phyloP scores from a whole-genome alignment of 371 early-diverging fungal genomes.

The Syncephalastrum monosporum region DNA sequence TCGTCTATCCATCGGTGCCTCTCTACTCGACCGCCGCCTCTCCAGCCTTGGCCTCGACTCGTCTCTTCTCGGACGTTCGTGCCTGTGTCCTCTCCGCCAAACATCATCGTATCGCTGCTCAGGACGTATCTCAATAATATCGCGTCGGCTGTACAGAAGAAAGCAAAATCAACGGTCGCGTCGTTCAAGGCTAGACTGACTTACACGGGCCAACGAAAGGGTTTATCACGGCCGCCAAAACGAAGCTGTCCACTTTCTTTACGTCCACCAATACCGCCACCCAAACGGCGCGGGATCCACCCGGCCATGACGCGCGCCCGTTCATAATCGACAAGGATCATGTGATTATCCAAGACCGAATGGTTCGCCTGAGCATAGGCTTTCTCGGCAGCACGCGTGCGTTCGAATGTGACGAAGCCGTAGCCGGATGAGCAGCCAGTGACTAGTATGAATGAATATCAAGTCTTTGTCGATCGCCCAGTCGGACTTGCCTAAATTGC shows the following conservation, averaged over 20 bases:
- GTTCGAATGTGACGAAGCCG: constrained; percentile 51
- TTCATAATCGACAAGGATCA: constrained; percentile 63
- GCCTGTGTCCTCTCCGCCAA: too few species aligned
- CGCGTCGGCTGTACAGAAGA: too few species aligned
- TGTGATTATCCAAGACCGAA: constrained; percentile 36
- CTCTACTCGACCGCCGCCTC: too few species aligned
- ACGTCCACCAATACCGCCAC: constrained; percentile 63
- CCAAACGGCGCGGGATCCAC: constrained; percentile 62
- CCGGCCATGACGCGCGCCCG: constrained; percentile 49
- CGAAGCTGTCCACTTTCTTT: constrained; percentile 65
- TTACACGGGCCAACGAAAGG: constrained; percentile 49
- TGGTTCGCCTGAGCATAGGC: constrained; percentile 47
- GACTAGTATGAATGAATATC: constrained; percentile 31
- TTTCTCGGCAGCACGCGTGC: constrained; percentile 25
- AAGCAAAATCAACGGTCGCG: too few species aligned
- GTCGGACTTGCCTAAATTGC: constrained; percentile 38
- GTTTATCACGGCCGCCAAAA: constrained; percentile 60
- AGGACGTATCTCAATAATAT: too few species aligned
- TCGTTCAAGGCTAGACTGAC: neutral
- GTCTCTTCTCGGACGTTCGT: too few species aligned
- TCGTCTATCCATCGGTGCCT: too few species aligned
- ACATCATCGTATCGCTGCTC: too few species aligned
- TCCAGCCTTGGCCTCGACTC: too few species aligned
- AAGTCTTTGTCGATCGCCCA: neutral
- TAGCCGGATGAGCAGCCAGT: constrained; percentile 59